Base-by-base conservation (phyloP, 202 grass and related monocot species). In the Zoysia matrella region DNA sequence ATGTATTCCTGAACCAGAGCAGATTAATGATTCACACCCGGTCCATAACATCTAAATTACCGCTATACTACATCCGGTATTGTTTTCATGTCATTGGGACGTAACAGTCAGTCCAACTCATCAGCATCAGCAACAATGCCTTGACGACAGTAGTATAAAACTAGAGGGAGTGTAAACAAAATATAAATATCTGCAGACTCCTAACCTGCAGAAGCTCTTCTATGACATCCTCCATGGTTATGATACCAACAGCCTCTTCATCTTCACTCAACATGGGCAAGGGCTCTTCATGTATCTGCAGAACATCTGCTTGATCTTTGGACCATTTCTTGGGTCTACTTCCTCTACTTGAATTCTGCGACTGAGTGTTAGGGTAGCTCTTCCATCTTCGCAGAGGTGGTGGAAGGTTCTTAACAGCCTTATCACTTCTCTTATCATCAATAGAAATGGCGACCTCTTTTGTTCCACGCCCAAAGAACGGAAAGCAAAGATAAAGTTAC, bases 211-310 rank as follows among this genome's bases (percentile, higher is more conserved):
- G 85, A 62, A 98, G 90, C 66, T 98, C 96, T 76, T 98, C 96
- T 16, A 98, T 98, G 50, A 94, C 96, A 84, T 98, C 96, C 80
- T 98, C 92, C 96, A 98, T 99, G 30, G 96, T 99, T 77, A 99
- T 95, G 74, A 94, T 92, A 3, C 96, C 96, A 8, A 90, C 81
- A 13, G 93, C 92, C 69, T 99, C 96, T 84, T 98, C 89, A 10
- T 99, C 80, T 65, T 99, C 96, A 36, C 39, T 90, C 12, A 99
- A 50, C 1, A 64, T 86, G 46, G 92, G 87, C 14, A 95, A 71
- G 46, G 76, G 82, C 61, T 89, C 73, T 47, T 95, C 81, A 64
- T 88, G 81, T 49, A 99, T 86, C 45, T 95, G 90, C 46, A 99
- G 83, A 53, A 99, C 89, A 36, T 91, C 67, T 2, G 82, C 67